Evolutionary conservation across 2,329 filamentous ascomycete species (phyloP).

Genomic region (Diplodia sapinea): DNA sequence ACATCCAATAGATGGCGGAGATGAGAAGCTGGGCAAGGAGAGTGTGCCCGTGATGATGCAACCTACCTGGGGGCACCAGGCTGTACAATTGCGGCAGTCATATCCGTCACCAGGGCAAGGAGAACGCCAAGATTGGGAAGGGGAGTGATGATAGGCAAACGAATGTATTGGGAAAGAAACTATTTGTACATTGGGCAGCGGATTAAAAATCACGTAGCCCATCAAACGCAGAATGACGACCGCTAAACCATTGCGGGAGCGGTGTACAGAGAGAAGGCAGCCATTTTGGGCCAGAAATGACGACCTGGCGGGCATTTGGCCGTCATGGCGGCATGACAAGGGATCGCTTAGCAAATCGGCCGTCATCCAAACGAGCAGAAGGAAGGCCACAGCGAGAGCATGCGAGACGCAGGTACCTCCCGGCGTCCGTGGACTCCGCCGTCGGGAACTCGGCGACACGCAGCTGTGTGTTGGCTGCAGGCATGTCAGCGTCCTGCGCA

Average conservation of each 20-base stretch:
- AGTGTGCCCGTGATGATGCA: neutral
- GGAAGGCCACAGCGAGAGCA: slow-evolving; percentile 21
- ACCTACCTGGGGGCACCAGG: slow-evolving; percentile 2
- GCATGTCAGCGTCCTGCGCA: neutral
- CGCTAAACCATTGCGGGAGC: slow-evolving; percentile 18
- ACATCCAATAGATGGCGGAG: too few relatives aligned
- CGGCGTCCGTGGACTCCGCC: slow-evolving; percentile 4
- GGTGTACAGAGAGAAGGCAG: neutral
- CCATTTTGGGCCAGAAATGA: neutral
- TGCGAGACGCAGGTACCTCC: neutral
- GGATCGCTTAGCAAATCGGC: slow-evolving; percentile 6
- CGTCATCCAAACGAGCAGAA: neutral
- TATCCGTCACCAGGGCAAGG: neutral
- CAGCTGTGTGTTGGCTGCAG: neutral
- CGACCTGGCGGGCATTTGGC: slow-evolving; percentile 18
- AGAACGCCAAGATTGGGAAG: neutral
- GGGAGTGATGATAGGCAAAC: neutral
- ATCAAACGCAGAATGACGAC: slow-evolving; percentile 22
- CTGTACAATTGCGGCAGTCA: slow-evolving; percentile 1
- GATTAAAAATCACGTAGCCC: slow-evolving; percentile 17
- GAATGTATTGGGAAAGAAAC: neutral
- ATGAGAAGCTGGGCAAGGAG: neutral
- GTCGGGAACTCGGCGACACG: neutral
- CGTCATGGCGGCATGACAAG: slow-evolving; percentile 19
- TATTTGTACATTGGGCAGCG: slow-evolving; percentile 4